phyloP scores from a whole-genome alignment of 176 grass and related monocot genomes.

The Oryza glumipatula region DNA sequence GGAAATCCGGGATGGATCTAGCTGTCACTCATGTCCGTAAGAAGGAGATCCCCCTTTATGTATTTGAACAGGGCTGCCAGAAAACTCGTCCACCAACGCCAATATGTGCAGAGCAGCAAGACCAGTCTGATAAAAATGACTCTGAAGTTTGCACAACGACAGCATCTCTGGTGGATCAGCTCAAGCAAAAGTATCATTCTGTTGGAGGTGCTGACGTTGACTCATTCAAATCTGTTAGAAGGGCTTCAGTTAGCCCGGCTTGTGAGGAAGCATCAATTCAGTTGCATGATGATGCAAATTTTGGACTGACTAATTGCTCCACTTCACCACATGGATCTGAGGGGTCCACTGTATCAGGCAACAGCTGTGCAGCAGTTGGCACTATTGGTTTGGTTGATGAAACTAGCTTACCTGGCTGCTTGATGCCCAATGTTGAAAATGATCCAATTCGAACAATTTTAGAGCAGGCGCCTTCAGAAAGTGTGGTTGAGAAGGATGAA shows the following conservation, averaged over 20 bases:
- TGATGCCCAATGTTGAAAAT: slow-evolving; percentile 26
- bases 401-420: slow-evolving; percentile 17
- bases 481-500: slow-evolving; percentile 23
- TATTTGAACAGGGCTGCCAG: slow-evolving; percentile 86
- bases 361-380: slow-evolving; percentile 30
- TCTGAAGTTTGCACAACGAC: slow-evolving; percentile 40
- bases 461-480: slow-evolving; percentile 11
- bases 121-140: slow-evolving; percentile 54
- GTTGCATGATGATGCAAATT: slow-evolving; percentile 33
- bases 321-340: slow-evolving; percentile 52
- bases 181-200: slow-evolving; percentile 52
- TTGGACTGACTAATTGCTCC: slow-evolving; percentile 38
- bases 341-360: slow-evolving; percentile 45
- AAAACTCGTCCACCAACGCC: slow-evolving; percentile 47
- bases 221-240: slow-evolving; percentile 43
- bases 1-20: slow-evolving; percentile 88
- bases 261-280: slow-evolving; percentile 43
- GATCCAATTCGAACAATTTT: not conserved
- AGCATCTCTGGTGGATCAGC: slow-evolving; percentile 23
- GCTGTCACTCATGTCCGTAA: slow-evolving; percentile 82
- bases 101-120: slow-evolving; percentile 46
- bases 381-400: slow-evolving; percentile 34
- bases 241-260: slow-evolving; percentile 46
- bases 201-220: slow-evolving; percentile 40
- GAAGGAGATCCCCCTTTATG: slow-evolving; percentile 74